phyloP scores from a whole-genome alignment of 2,329 filamentous ascomycete genomes.

The Mycogone perniciosa region DNA sequence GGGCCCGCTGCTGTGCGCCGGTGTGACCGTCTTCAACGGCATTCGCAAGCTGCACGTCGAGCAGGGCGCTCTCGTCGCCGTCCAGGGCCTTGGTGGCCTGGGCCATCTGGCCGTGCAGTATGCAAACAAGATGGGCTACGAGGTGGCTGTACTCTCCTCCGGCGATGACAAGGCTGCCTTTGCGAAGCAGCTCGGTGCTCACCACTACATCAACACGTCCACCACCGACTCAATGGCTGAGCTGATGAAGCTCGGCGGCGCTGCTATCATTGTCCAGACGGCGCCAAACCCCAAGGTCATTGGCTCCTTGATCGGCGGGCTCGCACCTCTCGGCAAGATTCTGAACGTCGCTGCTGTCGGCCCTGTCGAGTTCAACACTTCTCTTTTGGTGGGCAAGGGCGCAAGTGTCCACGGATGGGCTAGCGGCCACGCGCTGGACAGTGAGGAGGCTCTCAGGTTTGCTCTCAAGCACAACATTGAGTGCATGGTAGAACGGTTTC shows the following conservation, averaged over 20 bases:
- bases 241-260: constrained; percentile 53
- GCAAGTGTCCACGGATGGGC: constrained; percentile 58
- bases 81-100: constrained; percentile 68
- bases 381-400: constrained; percentile 41
- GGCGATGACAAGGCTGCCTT: constrained; percentile 62
- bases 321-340: constrained; percentile 51
- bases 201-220: constrained; percentile 45
- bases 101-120: constrained; percentile 75
- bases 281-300: constrained; percentile 55
- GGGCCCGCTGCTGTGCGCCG: constrained; percentile 58
- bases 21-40: constrained; percentile 57
- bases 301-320: constrained; percentile 44
- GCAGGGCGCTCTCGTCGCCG: constrained; percentile 47
- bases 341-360: constrained; percentile 51
- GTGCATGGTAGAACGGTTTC: constrained; percentile 60
- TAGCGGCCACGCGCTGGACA: constrained; percentile 56
- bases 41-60: constrained; percentile 49
- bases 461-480: constrained; percentile 54
- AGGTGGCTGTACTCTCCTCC: constrained; percentile 60
- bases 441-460: constrained; percentile 61
- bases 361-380: constrained; percentile 37
- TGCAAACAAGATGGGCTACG: constrained; percentile 68
- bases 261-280: constrained; percentile 55
- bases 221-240: constrained; percentile 41
- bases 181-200: constrained; percentile 42